Conservation (phyloP, 345 rosid species). For the Linum trigynum region DNA sequence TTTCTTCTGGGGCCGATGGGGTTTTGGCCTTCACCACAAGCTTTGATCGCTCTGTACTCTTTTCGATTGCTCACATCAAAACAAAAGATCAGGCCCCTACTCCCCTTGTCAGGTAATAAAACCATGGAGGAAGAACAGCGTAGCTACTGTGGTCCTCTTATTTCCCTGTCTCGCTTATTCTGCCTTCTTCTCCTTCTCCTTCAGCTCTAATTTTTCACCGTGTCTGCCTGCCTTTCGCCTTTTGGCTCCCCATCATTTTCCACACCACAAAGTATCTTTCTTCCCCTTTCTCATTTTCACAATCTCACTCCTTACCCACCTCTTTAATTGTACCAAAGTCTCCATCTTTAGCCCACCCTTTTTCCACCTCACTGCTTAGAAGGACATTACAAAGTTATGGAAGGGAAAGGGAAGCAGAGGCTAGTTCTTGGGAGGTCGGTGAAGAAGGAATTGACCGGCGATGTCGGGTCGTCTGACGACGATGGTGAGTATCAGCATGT, state of each 20-base stretch:
- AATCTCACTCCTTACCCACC: not conserved
- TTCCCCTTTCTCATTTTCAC: not conserved
- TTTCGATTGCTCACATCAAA: not conserved
- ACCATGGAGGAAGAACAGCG: not conserved
- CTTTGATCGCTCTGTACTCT: too few relatives aligned
- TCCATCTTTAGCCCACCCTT: not conserved
- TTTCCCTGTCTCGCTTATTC: conserved; percentile 3
- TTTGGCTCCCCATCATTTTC: not conserved
- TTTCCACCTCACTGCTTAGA: not conserved
- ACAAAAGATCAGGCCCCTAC: not conserved
- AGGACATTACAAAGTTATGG: conserved; percentile 12
- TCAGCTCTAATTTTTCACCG: not conserved
- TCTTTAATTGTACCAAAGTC: too few relatives aligned
- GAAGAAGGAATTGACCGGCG: conserved; percentile 20
- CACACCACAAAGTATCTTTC: conserved; percentile 2
- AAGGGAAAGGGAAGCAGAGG: conserved; percentile 23
- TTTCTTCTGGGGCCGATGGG: too few relatives aligned
- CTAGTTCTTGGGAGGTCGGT: conserved; percentile 11
- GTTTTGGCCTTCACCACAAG: too few relatives aligned
- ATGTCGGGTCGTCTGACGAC: conserved; percentile 17
- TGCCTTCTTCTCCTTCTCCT: not conserved
- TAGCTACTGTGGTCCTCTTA: conserved; percentile 36
- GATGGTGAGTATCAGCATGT: conserved; percentile 10
- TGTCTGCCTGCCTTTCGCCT: not conserved
- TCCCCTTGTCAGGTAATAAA: not conserved